Percentiles rank a stretch among this genome's conserved stretches.
Conservation (phyloP, 2,329 filamentous ascomycete genomes). For the Penicillium sp. region DNA sequence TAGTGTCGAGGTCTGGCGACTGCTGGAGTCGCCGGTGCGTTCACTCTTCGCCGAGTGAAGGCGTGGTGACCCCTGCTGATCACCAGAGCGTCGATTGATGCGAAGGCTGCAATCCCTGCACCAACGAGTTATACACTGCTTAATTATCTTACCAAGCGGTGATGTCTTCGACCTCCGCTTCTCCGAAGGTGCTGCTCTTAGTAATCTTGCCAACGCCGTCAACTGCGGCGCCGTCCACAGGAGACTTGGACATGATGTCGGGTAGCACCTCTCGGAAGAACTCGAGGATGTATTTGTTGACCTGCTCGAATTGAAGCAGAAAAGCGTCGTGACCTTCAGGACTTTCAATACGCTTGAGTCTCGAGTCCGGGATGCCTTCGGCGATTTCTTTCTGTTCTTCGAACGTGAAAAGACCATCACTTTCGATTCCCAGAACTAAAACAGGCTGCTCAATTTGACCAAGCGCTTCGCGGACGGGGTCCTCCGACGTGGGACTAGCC, state of each 20-base stretch:
- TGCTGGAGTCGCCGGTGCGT: constrained; percentile 22
- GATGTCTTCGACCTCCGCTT: constrained; percentile 95
- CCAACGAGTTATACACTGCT: constrained; percentile 23
- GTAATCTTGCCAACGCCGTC: constrained; percentile 66
- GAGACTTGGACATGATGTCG: constrained; percentile 79
- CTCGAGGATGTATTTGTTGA: constrained; percentile 82
- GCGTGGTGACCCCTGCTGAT: constrained; percentile 13
- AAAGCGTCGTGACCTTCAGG: constrained; percentile 97
- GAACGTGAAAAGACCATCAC: constrained; percentile 94
- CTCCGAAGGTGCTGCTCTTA: constrained; percentile 91
- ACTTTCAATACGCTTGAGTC: constrained; percentile 85
- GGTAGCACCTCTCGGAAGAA: constrained; percentile 84
- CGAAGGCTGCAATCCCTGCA: constrained; percentile 37
- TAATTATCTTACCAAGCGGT: constrained; percentile 75
- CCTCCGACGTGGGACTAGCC: constrained; percentile 44
- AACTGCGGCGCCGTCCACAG: constrained; percentile 52
- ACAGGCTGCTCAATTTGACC: constrained; percentile 85
- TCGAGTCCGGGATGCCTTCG: constrained; percentile 75
- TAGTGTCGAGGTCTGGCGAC: constrained; percentile 12
- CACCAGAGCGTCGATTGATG: constrained; percentile 18
- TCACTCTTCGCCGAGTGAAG: constrained; percentile 26
- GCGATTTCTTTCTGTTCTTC: constrained; percentile 95
- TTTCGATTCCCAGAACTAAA: constrained; percentile 91
- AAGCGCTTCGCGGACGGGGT: constrained; percentile 73
- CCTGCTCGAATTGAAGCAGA: constrained; percentile 94